Percentiles rank a stretch among this genome's conserved stretches.
These are phyloP conservation scores for Neofusicoccum laricinum DNA, from an alignment of 2,329 filamentous ascomycete genomes.

Conservation along the genomic window DNA sequence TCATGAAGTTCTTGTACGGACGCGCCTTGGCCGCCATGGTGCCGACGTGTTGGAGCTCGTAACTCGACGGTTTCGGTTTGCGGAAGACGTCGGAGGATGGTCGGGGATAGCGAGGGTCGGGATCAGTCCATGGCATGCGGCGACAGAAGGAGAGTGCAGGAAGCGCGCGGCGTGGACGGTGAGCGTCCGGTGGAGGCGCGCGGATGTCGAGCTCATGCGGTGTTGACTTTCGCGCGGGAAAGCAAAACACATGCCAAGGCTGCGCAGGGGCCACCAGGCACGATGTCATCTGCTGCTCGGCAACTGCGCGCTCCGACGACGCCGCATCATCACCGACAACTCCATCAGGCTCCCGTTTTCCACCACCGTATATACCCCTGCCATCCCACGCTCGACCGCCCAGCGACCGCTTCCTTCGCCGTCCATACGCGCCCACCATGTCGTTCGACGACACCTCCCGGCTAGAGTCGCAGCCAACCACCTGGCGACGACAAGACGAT, in stretches of 20 bases:
- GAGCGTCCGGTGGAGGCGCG: background rate
- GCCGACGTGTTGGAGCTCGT: conserved; percentile 11
- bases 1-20: conserved; percentile 86
- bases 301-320: background rate
- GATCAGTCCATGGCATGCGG: conserved; percentile 13
- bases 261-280: background rate
- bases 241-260: conserved; percentile 14
- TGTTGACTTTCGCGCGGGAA: conserved; percentile 17
- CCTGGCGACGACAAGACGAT: conserved; percentile 65
- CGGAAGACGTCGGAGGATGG: background rate
- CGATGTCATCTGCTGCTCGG: conserved; percentile 10
- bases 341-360: conserved; percentile 2
- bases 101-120: background rate
- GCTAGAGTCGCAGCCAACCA: conserved; percentile 75
- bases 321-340: conserved; percentile 9
- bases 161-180: background rate
- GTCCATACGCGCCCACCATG: conserved; percentile 53
- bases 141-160: background rate
- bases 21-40: conserved; percentile 38
- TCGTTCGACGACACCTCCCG: conserved; percentile 86
- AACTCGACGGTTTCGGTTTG: conserved; percentile 41
- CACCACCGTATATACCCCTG: background rate
- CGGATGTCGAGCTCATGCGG: background rate
- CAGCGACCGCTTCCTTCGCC: background rate
- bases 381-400: background rate